phyloP scores from a whole-genome alignment of 2,329 filamentous ascomycete species.

The Neonectria ditissima region DNA sequence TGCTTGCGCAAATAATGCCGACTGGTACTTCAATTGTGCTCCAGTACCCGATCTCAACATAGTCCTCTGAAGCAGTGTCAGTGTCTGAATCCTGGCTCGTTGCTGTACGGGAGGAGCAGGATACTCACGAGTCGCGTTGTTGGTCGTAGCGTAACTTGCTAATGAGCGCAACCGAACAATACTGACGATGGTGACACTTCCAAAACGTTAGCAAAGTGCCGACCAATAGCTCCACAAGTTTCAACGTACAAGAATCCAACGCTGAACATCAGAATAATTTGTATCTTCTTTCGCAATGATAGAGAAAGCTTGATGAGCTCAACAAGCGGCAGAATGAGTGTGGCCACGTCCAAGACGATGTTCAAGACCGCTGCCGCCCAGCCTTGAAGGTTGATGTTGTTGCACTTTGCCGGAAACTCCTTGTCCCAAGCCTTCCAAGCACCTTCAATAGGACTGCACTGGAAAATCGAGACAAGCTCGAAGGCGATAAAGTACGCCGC shows the following conservation, averaged over 20 bases:
- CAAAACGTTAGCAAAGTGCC: not conserved
- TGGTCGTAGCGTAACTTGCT: conserved; percentile 39
- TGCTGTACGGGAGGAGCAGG: not conserved
- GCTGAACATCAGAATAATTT: conserved; percentile 57
- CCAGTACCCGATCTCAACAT: conserved; percentile 43
- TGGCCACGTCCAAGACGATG: conserved; percentile 61
- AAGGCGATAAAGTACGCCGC: conserved; percentile 35
- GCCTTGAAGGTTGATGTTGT: conserved; percentile 58
- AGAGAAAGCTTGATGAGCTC: conserved; percentile 52
- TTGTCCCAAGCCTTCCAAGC: conserved; percentile 64
- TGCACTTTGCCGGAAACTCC: conserved; percentile 57
- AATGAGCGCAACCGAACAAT: conserved; percentile 37
- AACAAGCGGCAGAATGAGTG: conserved; percentile 58
- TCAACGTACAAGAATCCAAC: conserved; percentile 52
- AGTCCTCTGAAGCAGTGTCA: conserved; percentile 35
- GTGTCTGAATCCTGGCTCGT: not conserved
- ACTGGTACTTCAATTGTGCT: conserved; percentile 47
- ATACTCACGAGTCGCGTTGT: conserved; percentile 39
- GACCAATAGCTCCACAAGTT: not conserved
- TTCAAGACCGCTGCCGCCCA: conserved; percentile 63
- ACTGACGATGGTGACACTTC: conserved; percentile 40
- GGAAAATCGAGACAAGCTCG: conserved; percentile 55
- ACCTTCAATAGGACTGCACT: conserved; percentile 60
- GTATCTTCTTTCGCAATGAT: conserved; percentile 55
- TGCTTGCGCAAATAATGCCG: conserved; percentile 47